Percentiles rank a stretch among this genome's conserved stretches.
phyloP scores from a whole-genome alignment of 371 early-diverging fungal genomes.

The Mucor ambiguus region DNA sequence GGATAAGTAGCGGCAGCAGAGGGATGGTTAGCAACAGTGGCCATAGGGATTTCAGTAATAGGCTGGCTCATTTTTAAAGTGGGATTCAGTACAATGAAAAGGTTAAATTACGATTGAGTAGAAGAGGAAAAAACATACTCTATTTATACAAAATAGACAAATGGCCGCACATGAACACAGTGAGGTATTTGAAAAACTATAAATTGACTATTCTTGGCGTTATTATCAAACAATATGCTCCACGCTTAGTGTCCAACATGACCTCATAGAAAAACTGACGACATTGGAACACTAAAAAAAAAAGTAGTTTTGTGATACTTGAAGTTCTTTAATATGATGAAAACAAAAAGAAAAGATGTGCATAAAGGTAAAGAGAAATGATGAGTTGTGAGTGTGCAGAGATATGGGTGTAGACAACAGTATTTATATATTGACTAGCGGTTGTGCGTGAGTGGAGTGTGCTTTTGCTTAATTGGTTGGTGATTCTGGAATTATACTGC shows the following conservation, averaged over 20 bases:
- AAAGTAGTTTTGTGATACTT: not conserved
- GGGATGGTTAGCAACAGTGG: conserved; percentile 5
- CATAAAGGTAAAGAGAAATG: not conserved
- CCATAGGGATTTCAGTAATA: conserved; percentile 15
- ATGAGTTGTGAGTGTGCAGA: not conserved
- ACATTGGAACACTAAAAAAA: not conserved
- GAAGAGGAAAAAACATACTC: not conserved
- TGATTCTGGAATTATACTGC: conserved; percentile 9
- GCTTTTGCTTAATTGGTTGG: not conserved
- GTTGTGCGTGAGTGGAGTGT: not conserved
- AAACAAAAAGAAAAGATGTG: not conserved
- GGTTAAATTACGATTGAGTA: not conserved
- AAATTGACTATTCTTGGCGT: conserved; percentile 2
- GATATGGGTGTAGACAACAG: not conserved
- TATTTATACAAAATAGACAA: not conserved
- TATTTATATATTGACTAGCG: too few species aligned
- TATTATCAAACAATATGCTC: not conserved
- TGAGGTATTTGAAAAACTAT: conserved; percentile 3
- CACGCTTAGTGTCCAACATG: not conserved
- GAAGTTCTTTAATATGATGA: not conserved
- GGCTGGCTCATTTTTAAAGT: not conserved
- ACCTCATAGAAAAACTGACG: conserved; percentile 5
- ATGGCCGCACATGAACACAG: not conserved
- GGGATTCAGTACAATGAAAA: not conserved
- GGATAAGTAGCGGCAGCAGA: conserved; percentile 17